phyloP scores from a whole-genome alignment of 179 eudicot species.

The Spergularia azorica region DNA sequence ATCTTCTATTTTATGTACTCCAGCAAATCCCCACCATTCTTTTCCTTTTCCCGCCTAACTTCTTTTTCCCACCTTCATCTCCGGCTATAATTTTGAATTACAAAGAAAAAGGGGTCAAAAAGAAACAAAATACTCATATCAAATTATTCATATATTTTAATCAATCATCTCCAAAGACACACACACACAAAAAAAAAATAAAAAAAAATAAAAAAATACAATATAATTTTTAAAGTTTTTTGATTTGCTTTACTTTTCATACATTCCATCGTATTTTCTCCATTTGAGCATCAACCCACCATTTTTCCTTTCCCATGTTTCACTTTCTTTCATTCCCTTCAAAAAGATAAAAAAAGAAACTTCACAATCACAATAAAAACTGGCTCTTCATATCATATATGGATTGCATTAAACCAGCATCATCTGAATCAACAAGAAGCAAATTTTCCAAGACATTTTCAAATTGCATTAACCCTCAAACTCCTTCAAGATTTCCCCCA shows the following conservation, averaged over 20 bases:
- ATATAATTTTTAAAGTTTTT: neutral
- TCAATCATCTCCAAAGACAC: neutral
- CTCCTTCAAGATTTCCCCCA: slow-evolving; percentile 44
- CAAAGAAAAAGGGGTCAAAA: too few relatives aligned
- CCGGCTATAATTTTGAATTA: slow-evolving; percentile 16
- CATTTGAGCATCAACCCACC: slow-evolving; percentile 21
- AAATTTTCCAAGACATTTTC: slow-evolving; percentile 59
- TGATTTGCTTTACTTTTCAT: slow-evolving; percentile 15
- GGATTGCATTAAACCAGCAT: slow-evolving; percentile 53
- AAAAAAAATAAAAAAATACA: neutral
- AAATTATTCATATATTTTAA: too few relatives aligned
- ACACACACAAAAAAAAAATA: neutral
- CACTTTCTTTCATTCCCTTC: slow-evolving; percentile 10
- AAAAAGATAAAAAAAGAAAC: neutral
- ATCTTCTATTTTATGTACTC: too few relatives aligned
- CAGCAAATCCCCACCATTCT: too few relatives aligned
- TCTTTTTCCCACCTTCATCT: slow-evolving; percentile 16
- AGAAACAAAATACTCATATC: too few relatives aligned
- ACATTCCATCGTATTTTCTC: slow-evolving; percentile 20
- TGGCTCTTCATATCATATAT: slow-evolving; percentile 21
- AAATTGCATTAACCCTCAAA: slow-evolving; percentile 49
- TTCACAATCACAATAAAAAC: neutral
- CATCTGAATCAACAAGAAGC: slow-evolving; percentile 46
- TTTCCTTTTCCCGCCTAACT: too few relatives aligned
- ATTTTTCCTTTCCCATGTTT: slow-evolving; percentile 18